Evolutionary conservation across 805 yeast genomes (phyloP).

Genomic region (Candida orba): DNA sequence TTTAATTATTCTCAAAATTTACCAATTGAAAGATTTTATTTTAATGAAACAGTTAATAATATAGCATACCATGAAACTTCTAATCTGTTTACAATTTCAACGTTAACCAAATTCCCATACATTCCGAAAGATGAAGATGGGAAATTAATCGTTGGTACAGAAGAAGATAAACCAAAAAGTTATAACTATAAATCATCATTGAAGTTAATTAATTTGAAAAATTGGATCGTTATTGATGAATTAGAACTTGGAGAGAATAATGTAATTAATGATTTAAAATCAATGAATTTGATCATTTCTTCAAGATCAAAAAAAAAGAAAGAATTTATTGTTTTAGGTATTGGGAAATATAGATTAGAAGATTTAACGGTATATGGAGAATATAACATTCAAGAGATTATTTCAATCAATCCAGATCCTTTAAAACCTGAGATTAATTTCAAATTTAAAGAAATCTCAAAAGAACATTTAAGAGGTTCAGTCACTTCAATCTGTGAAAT

Average conservation of each 20-base stretch:
- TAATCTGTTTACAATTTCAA: constrained; percentile 55
- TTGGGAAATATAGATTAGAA: constrained; percentile 69
- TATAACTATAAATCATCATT: constrained; percentile 51
- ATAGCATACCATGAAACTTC: constrained; percentile 65
- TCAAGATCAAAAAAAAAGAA: constrained; percentile 38
- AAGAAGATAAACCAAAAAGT: constrained; percentile 46
- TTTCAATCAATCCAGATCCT: constrained; percentile 84
- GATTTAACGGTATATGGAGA: constrained; percentile 76
- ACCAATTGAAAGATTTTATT: constrained; percentile 44
- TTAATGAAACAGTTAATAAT: constrained; percentile 59
- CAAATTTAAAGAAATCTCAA: constrained; percentile 63
- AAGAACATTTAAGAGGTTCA: constrained; percentile 78
- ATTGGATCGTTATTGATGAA: constrained; percentile 72
- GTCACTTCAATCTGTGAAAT: constrained; percentile 71
- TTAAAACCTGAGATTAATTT: constrained; percentile 77
- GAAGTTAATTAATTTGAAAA: constrained; percentile 56
- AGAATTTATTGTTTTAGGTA: constrained; percentile 73
- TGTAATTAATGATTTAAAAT: constrained; percentile 33
- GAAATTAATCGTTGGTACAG: constrained; percentile 49
- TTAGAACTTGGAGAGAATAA: constrained; percentile 63
- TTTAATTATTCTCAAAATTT: constrained; percentile 48
- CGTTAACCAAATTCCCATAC: constrained; percentile 51
- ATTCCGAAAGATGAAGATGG: constrained; percentile 71
- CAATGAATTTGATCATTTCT: constrained; percentile 30
- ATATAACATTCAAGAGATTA: constrained; percentile 64